Evolutionary conservation across 2,329 filamentous ascomycete genomes (phyloP).

Genomic region (Pyrenophora graminea): DNA sequence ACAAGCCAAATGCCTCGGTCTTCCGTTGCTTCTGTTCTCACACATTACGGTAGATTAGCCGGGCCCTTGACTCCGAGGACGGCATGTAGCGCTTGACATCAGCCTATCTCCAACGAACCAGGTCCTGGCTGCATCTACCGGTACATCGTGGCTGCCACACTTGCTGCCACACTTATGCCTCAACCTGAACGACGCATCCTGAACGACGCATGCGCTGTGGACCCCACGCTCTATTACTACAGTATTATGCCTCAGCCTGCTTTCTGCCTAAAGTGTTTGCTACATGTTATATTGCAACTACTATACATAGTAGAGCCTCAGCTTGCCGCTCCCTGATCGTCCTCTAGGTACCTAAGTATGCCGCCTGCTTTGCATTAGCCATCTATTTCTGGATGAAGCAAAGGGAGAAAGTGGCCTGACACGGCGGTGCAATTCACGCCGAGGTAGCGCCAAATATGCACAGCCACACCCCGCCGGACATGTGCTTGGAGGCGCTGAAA

Average conservation of each 20-base stretch:
- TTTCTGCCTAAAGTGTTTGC: conserved; percentile 1
- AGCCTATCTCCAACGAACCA: conserved; percentile 7
- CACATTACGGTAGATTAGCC: neutral
- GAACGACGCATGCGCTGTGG: neutral
- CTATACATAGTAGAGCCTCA: too few relatives aligned
- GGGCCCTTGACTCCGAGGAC: neutral
- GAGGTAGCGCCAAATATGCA: too few relatives aligned
- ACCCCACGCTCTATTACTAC: neutral
- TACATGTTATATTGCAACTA: neutral
- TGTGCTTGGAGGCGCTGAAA: too few relatives aligned
- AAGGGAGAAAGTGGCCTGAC: too few relatives aligned
- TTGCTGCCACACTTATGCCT: neutral
- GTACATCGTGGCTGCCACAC: neutral
- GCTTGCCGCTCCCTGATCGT: too few relatives aligned
- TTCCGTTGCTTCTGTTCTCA: neutral
- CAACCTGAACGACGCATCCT: conserved; percentile 1
- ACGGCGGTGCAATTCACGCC: too few relatives aligned
- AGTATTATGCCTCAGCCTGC: too few relatives aligned
- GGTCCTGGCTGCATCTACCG: neutral
- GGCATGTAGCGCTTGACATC: neutral
- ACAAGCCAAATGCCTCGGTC: conserved; percentile 1
- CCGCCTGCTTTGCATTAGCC: too few relatives aligned
- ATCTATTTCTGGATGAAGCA: too few relatives aligned
- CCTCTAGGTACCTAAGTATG: too few relatives aligned
- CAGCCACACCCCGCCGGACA: too few relatives aligned